phyloP scores from a whole-genome alignment of 2,329 filamentous ascomycete species.

The Aspergillus texensis region DNA sequence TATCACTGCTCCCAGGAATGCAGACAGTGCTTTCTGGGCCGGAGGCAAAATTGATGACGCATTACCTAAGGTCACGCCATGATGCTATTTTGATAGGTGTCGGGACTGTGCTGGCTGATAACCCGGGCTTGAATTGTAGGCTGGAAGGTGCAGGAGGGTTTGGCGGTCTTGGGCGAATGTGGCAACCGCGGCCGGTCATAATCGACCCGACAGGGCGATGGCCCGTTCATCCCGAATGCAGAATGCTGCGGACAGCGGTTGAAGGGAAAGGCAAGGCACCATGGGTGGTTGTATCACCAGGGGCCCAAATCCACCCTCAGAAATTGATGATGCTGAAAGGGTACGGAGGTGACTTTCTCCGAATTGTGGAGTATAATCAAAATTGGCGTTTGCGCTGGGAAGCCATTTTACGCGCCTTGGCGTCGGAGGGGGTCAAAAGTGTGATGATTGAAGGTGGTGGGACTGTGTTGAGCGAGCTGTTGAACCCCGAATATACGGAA shows the following conservation, averaged over 20 bases:
- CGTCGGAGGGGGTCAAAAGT: constrained; percentile 65
- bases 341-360: constrained; percentile 51
- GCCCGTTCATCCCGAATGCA: constrained; percentile 61
- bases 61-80: constrained; percentile 81
- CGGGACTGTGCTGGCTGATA: constrained; percentile 80
- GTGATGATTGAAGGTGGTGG: constrained; percentile 93
- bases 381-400: constrained; percentile 63
- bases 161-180: constrained; percentile 53
- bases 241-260: constrained; percentile 66
- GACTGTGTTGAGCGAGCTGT: constrained; percentile 76
- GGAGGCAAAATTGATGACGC: constrained; percentile 87
- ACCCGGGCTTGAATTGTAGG: constrained; percentile 83
- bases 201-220: constrained; percentile 80
- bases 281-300: constrained; percentile 65
- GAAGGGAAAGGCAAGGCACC: constrained; percentile 71
- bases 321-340: constrained; percentile 50
- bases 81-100: constrained; percentile 84
- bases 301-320: constrained; percentile 48
- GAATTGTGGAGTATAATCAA: constrained; percentile 41
- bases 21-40: constrained; percentile 82
- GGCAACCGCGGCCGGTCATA: constrained; percentile 79
- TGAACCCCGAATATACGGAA: constrained; percentile 63
- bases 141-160: constrained; percentile 63
- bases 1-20: constrained; percentile 75
- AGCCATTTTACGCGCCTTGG: constrained; percentile 62